Base-by-base conservation (phyloP, 495 filamentous ascomycete species). In the Neurospora cerealis region DNA sequence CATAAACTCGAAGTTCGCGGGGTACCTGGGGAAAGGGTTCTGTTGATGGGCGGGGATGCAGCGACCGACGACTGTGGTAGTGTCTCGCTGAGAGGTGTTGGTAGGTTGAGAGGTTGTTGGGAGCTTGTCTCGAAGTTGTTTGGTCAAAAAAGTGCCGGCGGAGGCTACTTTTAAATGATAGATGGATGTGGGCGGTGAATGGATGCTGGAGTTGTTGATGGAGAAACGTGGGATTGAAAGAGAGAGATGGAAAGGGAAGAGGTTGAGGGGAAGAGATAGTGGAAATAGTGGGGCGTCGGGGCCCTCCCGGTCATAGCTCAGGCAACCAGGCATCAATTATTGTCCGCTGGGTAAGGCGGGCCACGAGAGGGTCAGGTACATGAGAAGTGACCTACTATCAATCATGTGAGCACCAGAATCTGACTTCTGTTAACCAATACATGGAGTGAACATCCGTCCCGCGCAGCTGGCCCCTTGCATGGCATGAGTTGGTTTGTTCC, bases 1-100 rank as follows among this genome's bases (percentile, higher is more conserved):
- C 95, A 97, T 98, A 97, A 96, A 97, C 92, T 93, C 79, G 86
- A 83, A 84, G 83, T 86, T 87, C 83, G 74, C 76, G 85, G 83
- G 85, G 80, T 79, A 76, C 80, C 78, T 75, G 83, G 84, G 78
- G 86, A 80, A 83, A 75, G 82, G 80, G 77, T 83, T 78, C 74
- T 78, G 75, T 81, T 78, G 75, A 76, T 74, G 72, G 78, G 78
- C 71, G 75, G 46, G 75, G 80, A 79, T 76, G 74, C 70, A 84
- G 84, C 84, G 84, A 86, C 80, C 78, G 83, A 85, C 83, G 74
- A 81, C 77, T 82, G 74, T 77, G 62, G 62, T 71, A 80, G 78
- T 79, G 77, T 83, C 83, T 83, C 76, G 78, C 77, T 81, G 60
- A 70, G 74, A 40, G 37, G 70, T 48, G 46, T 36, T 44, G 62